Evolutionary conservation across 2,329 filamentous ascomycete genomes (phyloP), one percentile per base, ranked within the genome.

Genomic region (Rhinocladiella similis): DNA sequence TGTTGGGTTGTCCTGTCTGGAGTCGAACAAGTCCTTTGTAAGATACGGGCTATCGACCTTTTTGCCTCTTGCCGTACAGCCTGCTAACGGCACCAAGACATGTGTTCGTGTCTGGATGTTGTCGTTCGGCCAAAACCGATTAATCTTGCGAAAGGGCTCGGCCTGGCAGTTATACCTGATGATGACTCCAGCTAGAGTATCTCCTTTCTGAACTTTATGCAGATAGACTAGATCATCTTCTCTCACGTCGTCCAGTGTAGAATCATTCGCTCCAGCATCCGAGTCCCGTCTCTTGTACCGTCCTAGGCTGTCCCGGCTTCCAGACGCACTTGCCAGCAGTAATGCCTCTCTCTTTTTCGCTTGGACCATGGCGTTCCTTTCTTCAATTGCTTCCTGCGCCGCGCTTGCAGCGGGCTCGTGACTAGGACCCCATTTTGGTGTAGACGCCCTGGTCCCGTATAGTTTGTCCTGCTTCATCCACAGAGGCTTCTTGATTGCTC

Each of bases 41-140:
- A 58, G 42, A 47, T 65, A 53, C 7, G 60, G 61, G 38, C 64
- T 59, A 13, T 67, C 63, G 14, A 63, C 61, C 53, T 63, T 66
- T 65, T 61, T 22, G 56, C 65, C 59, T 68, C 91, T 94, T 41
- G 92, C 80, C 41, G 88, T 86, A 71, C 93, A 97, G 39, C 90
- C 88, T 70, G 96, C 92, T 3, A 97, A 90, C 0, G 94, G 94
- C 50, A 99, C 77, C 7, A 92, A 81, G 14, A 99, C 81, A 62
- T 84, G 87, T 67, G 90, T 90, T 57, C 92, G 86, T 47, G 86
- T 84, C 70, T 97, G 93, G 35, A 97, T 88, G 61, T 85, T 91
- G 69, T 97, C 94, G 62, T 91, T 90, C 5, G 91, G 90, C 94
- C 94, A 99, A 67, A 99, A 85, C 10, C 94, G 85, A 70, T 99